These are phyloP conservation scores for Tulasnella sp. DNA, from an alignment of 768 basidiomycete species.

Conservation along the genomic window DNA sequence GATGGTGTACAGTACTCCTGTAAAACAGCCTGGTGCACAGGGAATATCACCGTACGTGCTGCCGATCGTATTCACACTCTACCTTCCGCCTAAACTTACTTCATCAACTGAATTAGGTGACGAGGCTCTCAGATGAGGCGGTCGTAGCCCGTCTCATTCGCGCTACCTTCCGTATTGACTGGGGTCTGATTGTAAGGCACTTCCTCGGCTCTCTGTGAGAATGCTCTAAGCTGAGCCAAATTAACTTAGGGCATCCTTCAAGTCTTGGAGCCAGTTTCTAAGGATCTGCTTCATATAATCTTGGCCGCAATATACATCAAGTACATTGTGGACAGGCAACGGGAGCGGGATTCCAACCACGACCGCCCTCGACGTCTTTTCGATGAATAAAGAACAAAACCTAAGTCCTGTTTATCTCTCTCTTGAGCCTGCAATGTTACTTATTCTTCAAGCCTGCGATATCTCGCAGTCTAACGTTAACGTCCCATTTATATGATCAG, in stretches of 20 bases:
- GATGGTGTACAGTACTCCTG: neutral
- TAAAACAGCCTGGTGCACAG: neutral
- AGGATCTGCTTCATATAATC: neutral
- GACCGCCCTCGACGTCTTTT: neutral
- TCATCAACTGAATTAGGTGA: neutral
- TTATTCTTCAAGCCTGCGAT: too few species aligned
- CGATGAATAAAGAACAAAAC: neutral
- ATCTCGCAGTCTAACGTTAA: too few species aligned
- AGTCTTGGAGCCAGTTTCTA: neutral
- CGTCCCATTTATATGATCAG: too few species aligned
- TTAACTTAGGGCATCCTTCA: neutral
- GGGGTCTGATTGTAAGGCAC: neutral
- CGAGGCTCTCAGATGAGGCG: neutral
- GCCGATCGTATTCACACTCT: neutral
- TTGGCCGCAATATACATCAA: neutral
- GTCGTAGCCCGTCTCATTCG: neutral
- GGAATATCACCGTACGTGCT: neutral
- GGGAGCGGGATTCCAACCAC: neutral
- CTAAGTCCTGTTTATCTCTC: too few species aligned
- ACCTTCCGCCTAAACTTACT: neutral
- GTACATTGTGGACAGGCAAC: neutral
- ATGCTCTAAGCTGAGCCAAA: neutral
- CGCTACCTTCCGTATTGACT: neutral
- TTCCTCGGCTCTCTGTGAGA: neutral
- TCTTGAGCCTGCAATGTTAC: too few species aligned